Evolutionary conservation across 2,329 filamentous ascomycete genomes (phyloP).

Genomic region (Pseudogymnoascus sp.): DNA sequence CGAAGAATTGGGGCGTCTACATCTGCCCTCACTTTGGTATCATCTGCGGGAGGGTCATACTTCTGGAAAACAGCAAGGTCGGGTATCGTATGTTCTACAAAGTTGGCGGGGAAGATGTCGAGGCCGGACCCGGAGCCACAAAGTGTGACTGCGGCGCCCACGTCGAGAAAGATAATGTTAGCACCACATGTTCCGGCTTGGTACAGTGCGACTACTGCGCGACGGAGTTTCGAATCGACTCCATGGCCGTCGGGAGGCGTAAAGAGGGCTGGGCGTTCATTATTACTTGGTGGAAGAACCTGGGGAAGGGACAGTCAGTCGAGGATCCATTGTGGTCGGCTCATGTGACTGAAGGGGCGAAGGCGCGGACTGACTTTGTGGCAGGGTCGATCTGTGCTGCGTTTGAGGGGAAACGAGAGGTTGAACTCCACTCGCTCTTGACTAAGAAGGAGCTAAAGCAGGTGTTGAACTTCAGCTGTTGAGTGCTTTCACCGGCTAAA

Average conservation of each 20-base stretch:
- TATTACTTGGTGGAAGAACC: background rate
- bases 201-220: background rate
- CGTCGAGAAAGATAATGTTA: background rate
- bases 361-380: background rate
- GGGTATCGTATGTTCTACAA: background rate
- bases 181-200: background rate
- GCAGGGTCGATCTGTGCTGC: background rate
- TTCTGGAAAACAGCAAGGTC: background rate
- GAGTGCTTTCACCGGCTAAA: background rate
- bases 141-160: background rate
- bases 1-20: background rate
- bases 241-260: background rate
- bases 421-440: background rate
- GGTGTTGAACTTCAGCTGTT: background rate
- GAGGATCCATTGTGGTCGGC: background rate
- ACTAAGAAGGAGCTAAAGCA: background rate
- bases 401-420: background rate
- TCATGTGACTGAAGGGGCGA: background rate
- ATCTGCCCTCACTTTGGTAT: background rate
- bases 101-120: background rate
- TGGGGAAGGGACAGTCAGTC: background rate
- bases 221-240: background rate
- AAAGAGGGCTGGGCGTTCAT: background rate
- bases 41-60: background rate
- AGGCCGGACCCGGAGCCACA: background rate